Percentiles rank a stretch among this genome's conserved stretches.
Conservation (phyloP, 129 eudicot genomes). For the Flaveria bidentis region DNA sequence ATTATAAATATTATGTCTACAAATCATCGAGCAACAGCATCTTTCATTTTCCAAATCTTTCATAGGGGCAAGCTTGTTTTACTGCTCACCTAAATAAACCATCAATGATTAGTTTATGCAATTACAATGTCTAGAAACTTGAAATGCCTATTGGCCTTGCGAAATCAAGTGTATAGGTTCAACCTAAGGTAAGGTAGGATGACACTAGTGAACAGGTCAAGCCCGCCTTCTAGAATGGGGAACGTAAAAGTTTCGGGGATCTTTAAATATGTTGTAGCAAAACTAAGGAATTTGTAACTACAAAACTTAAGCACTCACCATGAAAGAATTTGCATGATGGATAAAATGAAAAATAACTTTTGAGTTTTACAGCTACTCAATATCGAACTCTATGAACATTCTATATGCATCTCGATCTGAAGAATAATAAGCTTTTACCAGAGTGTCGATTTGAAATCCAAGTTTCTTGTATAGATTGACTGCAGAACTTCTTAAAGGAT, state of each 20-base stretch:
- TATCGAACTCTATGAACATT: constrained; percentile 74
- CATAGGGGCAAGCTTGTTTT: not conserved
- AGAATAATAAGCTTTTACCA: constrained; percentile 71
- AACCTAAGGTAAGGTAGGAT: not conserved
- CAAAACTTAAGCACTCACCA: constrained; percentile 4
- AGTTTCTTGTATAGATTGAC: constrained; percentile 83
- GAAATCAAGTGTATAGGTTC: not conserved
- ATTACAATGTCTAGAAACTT: not conserved
- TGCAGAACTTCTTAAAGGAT: constrained; percentile 81
- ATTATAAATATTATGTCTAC: not conserved
- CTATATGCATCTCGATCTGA: constrained; percentile 84
- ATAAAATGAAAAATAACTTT: not conserved
- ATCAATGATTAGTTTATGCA: not conserved
- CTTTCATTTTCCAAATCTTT: not conserved
- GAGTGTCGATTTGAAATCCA: constrained; percentile 73
- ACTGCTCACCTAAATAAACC: not conserved
- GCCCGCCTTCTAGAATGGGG: not conserved
- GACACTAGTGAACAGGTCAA: not conserved
- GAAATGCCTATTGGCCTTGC: not conserved
- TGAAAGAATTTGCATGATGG: too few species aligned
- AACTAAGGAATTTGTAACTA: not conserved
- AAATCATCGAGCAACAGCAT: too few species aligned
- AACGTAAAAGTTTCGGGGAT: not conserved
- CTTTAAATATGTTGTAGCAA: not conserved
- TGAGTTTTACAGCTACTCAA: constrained; percentile 30